These are phyloP conservation scores for Favolaschia claudopus DNA, from an alignment of 768 basidiomycete species.

Conservation along the genomic window DNA sequence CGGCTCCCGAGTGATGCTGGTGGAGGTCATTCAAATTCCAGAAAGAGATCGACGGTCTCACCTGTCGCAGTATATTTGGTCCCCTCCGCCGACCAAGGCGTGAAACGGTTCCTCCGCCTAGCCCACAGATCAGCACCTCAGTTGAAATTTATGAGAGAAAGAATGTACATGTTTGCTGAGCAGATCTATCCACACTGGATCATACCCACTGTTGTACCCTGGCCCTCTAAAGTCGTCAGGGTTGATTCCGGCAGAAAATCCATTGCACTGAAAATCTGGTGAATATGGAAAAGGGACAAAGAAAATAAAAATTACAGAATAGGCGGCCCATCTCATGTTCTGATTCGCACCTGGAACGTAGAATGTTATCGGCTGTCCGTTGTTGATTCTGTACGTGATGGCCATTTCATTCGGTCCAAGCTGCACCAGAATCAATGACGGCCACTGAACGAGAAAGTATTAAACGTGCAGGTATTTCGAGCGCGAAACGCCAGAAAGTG, in stretches of 20 bases:
- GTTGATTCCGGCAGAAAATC: slow-evolving; percentile 89
- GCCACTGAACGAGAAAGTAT: too few species aligned
- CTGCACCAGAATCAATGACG: too few species aligned
- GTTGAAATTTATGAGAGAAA: not conserved
- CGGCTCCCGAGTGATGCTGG: slow-evolving; percentile 82
- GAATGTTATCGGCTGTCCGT: slow-evolving; percentile 71
- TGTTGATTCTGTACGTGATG: slow-evolving; percentile 84
- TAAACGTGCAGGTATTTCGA: slow-evolving; percentile 90
- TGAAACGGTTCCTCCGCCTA: slow-evolving; percentile 78
- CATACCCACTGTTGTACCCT: slow-evolving; percentile 82
- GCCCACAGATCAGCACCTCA: not conserved
- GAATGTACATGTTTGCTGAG: slow-evolving; percentile 70
- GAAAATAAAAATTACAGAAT: slow-evolving; percentile 64
- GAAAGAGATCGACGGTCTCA: slow-evolving; percentile 42
- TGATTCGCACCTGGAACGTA: slow-evolving; percentile 80
- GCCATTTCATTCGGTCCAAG: slow-evolving; percentile 74
- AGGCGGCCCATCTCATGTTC: slow-evolving; percentile 91
- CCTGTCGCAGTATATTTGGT: slow-evolving; percentile 91
- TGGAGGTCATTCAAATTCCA: slow-evolving; percentile 5
- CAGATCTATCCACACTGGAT: slow-evolving; percentile 95
- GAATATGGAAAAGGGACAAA: not conserved
- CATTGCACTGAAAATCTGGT: slow-evolving; percentile 69
- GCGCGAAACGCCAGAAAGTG: slow-evolving; percentile 94
- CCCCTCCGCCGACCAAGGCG: slow-evolving; percentile 91
- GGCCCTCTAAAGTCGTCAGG: slow-evolving; percentile 86